Evolutionary conservation across 352 stramenopile genomes (phyloP).

Genomic region (Globisporangium echinulatum): DNA sequence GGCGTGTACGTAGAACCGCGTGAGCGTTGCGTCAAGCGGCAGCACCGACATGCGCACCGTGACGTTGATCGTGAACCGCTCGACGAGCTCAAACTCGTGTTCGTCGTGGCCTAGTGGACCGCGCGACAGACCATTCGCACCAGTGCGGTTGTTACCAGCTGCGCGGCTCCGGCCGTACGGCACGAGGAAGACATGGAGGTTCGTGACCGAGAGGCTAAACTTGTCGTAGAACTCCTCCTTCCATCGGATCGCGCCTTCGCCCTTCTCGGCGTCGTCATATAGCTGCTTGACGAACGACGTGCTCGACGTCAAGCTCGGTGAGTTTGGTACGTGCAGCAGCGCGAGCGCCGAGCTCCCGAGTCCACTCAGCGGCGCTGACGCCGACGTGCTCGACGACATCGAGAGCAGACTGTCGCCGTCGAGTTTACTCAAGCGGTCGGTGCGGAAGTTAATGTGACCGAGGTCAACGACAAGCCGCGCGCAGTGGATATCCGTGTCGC

Average conservation of each 20-base stretch:
- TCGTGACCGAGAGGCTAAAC: constrained; percentile 76
- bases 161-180: constrained; percentile 41
- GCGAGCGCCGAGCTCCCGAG: constrained; percentile 27
- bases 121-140: not conserved
- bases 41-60: constrained; percentile 80
- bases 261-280: constrained; percentile 81
- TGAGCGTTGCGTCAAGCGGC: constrained; percentile 77
- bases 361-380: constrained; percentile 20
- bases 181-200: constrained; percentile 79
- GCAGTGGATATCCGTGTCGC: constrained; percentile 74
- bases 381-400: constrained; percentile 21
- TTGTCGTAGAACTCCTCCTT: constrained; percentile 91
- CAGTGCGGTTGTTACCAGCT: not conserved
- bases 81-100: constrained; percentile 71
- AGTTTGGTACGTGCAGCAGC: constrained; percentile 33
- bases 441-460: constrained; percentile 80
- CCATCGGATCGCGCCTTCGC: constrained; percentile 80
- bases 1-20: constrained; percentile 74
- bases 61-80: constrained; percentile 86
- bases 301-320: constrained; percentile 37
- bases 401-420: constrained; percentile 43
- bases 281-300: constrained; percentile 83
- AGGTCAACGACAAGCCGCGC: constrained; percentile 76
- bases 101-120: constrained; percentile 36
- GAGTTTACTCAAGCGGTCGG: constrained; percentile 72